Conservation (phyloP, 163 green algal genomes). For the Prototheca wickerhamii region DNA sequence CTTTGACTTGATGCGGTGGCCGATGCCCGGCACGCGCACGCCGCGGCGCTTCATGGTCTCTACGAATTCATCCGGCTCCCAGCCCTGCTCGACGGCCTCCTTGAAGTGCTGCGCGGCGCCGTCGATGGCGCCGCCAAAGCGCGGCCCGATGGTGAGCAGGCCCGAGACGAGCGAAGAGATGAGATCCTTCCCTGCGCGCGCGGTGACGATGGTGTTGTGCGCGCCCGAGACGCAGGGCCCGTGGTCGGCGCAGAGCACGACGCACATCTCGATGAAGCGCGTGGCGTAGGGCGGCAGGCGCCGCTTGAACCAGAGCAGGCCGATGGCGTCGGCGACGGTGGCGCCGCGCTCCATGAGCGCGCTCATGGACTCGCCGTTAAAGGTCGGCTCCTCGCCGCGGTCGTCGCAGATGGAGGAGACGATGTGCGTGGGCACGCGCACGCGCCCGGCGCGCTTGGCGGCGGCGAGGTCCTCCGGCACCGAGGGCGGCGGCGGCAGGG, state of each 20-base stretch:
- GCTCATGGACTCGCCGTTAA: constrained; percentile 72
- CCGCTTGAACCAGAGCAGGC: constrained; percentile 83
- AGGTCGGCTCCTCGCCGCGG: constrained; percentile 82
- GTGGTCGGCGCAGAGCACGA: constrained; percentile 93
- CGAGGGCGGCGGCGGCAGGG: constrained; percentile 29
- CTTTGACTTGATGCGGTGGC: constrained; percentile 92
- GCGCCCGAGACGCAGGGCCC: constrained; percentile 58
- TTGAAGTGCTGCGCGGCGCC: constrained; percentile 75
- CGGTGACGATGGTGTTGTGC: constrained; percentile 90
- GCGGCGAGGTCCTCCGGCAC: constrained; percentile 76
- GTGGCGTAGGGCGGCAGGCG: constrained; percentile 83
- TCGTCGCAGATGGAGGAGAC: constrained; percentile 90
- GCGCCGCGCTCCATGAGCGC: constrained; percentile 78
- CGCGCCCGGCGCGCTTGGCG: constrained; percentile 62
- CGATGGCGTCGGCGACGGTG: constrained; percentile 73
- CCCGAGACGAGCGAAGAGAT: constrained; percentile 78
- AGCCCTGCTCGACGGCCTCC: constrained; percentile 48
- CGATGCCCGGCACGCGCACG: constrained; percentile 83
- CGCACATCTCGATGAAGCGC: constrained; percentile 88
- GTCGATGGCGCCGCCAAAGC: constrained; percentile 89
- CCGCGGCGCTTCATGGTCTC: constrained; percentile 84
- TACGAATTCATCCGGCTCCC: constrained; percentile 70
- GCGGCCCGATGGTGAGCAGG: constrained; percentile 84
- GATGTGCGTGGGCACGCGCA: constrained; percentile 80
- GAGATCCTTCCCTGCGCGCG: constrained; percentile 79